Base-by-base conservation (phyloP, 2,329 filamentous ascomycete species). In the Diaporthe sp. region DNA sequence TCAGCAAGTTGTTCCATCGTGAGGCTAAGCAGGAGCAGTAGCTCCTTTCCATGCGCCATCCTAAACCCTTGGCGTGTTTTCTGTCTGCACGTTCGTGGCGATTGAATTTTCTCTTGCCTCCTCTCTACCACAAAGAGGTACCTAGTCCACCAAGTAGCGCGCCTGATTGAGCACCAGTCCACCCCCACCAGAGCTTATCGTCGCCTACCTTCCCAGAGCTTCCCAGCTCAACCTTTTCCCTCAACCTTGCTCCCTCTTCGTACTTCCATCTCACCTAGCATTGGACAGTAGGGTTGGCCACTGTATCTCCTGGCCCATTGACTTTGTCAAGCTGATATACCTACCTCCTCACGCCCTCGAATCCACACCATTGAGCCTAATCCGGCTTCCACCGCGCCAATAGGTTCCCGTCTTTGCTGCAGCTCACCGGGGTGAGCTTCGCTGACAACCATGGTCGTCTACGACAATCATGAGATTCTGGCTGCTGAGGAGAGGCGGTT, bases 401-500 rank as follows among this genome's bases (percentile, higher is more conserved):
- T 22, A 35, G 33, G 13, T n/a, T n/a, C 40, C 13, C 8, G n/a
- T 40, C 38, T 25, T 25, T 22, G 40, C 28, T 38, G 38, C 50
- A 60, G 58, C 52, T 54, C 68, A 28, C 38, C 55, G n/a, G n/a
- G n/a, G 50, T 58, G 61, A 58, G 60, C 70, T 54, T 50, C 33
- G 52, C 50, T 60, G 71, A 33, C 64, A 82, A 84, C 78, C 74
- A 98, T 98, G 96, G 96, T 98, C 82, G 90, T 97, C 81, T 93
- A 97, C 82, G 95, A 97, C 84, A 92, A 93, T 81, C 92, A 97
- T 85, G 94, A 97, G 82, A 96, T 95, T 84, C 89, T 96, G 82
- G 95, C 94, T 76, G 92, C 94, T 84, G 96, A 98, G 86, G 96
- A 98, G 88, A 94, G 93, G 84, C 93, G 97, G 67, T 89, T 98